phyloP scores from a whole-genome alignment of 495 filamentous ascomycete genomes.

The Penicillium maclennaniae region DNA sequence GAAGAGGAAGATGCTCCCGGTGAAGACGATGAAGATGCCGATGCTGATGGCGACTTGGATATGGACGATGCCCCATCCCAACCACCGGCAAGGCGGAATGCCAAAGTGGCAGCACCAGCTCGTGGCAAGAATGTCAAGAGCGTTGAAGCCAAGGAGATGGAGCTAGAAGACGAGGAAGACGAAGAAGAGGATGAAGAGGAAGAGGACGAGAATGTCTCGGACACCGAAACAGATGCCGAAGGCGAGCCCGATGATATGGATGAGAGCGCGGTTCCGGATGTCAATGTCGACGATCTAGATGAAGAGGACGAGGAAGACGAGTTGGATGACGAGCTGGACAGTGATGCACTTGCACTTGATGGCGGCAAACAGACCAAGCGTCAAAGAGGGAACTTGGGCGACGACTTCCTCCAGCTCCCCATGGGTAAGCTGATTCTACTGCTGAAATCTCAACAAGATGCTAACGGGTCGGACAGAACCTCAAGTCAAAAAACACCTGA shows the following conservation, averaged over 20 bases:
- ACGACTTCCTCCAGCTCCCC: constrained; percentile 78
- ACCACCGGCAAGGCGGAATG: constrained; percentile 32
- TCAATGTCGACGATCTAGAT: constrained; percentile 38
- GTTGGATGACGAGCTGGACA: constrained; percentile 60
- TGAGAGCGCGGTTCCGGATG: constrained; percentile 39
- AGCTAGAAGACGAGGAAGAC: constrained; percentile 46
- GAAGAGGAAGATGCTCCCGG: constrained; percentile 54
- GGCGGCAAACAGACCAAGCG: constrained; percentile 82
- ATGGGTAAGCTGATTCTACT: constrained; percentile 54
- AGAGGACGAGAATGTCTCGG: constrained; percentile 54
- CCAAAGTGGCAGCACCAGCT: constrained; percentile 27
- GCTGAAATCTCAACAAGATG: not conserved
- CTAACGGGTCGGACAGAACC: constrained; percentile 59
- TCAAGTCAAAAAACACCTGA: constrained; percentile 87
- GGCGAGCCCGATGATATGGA: constrained; percentile 49
- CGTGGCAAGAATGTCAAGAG: constrained; percentile 41
- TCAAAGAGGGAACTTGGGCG: constrained; percentile 68
- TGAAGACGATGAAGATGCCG: constrained; percentile 56
- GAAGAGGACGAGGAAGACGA: constrained; percentile 57
- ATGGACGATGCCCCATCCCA: constrained; percentile 52
- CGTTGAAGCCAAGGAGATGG: constrained; percentile 60
- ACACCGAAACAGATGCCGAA: constrained; percentile 50
- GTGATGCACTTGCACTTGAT: constrained; percentile 60
- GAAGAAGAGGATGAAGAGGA: constrained; percentile 47
- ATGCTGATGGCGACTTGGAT: constrained; percentile 54